Evolutionary conservation across 768 basidiomycete genomes (phyloP), one percentile per base, ranked within the genome.

Genomic region (Rhodotorula diobovata): DNA sequence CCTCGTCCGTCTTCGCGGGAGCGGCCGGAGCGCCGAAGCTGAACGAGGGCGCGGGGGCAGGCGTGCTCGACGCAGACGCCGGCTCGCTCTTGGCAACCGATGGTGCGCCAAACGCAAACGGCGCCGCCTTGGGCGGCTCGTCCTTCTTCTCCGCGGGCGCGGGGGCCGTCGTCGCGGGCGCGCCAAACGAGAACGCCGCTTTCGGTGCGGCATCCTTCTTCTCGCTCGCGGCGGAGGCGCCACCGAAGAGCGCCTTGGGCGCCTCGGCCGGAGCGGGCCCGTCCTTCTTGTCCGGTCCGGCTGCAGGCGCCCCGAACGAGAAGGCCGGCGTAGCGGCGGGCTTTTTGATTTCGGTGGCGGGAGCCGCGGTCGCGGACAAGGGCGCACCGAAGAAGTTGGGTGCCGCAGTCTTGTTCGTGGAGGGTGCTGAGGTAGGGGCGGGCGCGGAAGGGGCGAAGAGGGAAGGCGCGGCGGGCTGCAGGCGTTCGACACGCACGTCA

Each of bases 241-340:
- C 39, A 20, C 57, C 34, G 39, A 58, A 58, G 12, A 10, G 21
- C 12, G 57, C 39, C 57, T 43, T 58, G 23, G 57, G 28, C 2
- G 57, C 37, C 2, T 23, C 34, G 46, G 34, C 21, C 20, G 9
- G 35, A 30, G 34, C 23, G 30, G 48, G 23, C 48, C 14, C 50
- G 50, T 53, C 28, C 63, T 48, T 57, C 45, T 28, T 25, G 14
- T 45, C 53, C 7, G 5, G 21, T 18, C 39, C 30, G 21, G 41
- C 37, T 30, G 58, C 30, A 18, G 50, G 28, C 34, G 61, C 55
- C 30, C 61, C 67, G 32, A 62, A 62, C 30, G 68, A 59, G 41
- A 51, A 37, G 12, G 65, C 32, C 4, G 65, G 55, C 20, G 51
- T n/a, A 3, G 62, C 51, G 35, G 62, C 39, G 25, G 41, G 7